These are phyloP conservation scores for Eruca vesicaria DNA, from an alignment of 441 rosid genomes.

Conservation along the genomic window DNA sequence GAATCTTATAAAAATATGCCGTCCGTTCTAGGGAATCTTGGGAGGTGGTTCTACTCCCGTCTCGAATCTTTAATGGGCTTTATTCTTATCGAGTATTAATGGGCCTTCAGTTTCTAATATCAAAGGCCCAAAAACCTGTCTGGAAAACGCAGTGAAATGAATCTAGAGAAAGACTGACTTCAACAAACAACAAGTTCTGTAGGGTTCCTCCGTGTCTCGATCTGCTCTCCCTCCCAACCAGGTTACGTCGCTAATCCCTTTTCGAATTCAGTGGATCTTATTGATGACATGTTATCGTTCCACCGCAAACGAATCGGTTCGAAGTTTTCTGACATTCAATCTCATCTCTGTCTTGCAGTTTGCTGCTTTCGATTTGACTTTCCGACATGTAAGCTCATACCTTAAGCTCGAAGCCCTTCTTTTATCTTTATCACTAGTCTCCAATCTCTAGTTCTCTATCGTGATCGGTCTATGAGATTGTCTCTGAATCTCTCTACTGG, in stretches of 20 bases:
- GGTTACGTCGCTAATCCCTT: neutral
- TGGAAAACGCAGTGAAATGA: slow-evolving; percentile 24
- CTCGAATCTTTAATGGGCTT: slow-evolving; percentile 7
- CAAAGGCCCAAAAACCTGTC: neutral
- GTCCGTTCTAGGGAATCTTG: neutral
- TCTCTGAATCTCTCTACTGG: neutral
- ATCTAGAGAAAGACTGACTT: slow-evolving; percentile 26
- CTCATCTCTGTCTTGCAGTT: slow-evolving; percentile 14
- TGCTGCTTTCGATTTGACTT: slow-evolving; percentile 22
- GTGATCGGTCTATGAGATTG: neutral
- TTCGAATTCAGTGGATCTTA: neutral
- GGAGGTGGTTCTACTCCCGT: neutral
- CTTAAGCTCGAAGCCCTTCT: neutral
- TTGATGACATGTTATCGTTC: neutral
- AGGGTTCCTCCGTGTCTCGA: slow-evolving; percentile 30
- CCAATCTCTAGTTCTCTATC: no score
- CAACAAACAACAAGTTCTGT: neutral
- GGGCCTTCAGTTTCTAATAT: neutral
- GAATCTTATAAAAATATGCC: neutral
- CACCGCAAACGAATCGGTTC: neutral
- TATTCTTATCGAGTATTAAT: neutral
- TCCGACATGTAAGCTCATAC: slow-evolving; percentile 28
- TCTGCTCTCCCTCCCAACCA: slow-evolving; percentile 14
- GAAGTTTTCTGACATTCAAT: slow-evolving; percentile 1
- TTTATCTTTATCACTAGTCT: neutral